Evolutionary conservation across 352 stramenopile genomes (phyloP), one percentile per base, ranked within the genome.

Genomic region (Pythium dissimile): DNA sequence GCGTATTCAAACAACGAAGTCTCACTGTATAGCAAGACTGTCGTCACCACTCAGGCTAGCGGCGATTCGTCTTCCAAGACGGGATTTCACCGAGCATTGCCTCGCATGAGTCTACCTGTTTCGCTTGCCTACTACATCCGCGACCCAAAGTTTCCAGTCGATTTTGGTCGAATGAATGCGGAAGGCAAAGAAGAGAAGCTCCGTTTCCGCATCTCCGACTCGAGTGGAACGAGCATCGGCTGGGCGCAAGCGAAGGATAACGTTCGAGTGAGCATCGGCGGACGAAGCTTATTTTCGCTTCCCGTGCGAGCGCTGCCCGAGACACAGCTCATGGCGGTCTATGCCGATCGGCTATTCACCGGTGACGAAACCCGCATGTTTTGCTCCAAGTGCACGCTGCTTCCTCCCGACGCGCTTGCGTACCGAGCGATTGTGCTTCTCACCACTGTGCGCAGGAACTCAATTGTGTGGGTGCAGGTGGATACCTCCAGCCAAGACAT

Each of bases 291-390:
- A 15, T 87, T 94, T 47, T 72, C 71, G 5, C 52, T 92, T 11
- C 84, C 84, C 0, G 60, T 92, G 12, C 77, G 82, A n/a, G 23
- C 28, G 3, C 30, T 37, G 8, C 15, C 31, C 3, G 51, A 30
- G 24, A 44, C 21, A 18, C 60, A 46, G 20, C 56, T 89, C 12
- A 57, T 74, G 16, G 82, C 76, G 1, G 80, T 94, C 16, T 94
- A 91, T 46, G 59, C 71, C 13, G 80, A 91, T 49, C 75, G 78
- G 5, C 43, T 92, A 12, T 89, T 86, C 39, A 91, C 77, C 7
- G 84, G 84, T n/a, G 73, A 88, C 46, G 83, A 90, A 43, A 84
- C 78, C 41, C 75, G 60, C 34, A 89, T 94, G 77, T 84, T 85
- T 55, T 89, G 82, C 61, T 78, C 66, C 44, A 89, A 91, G 49